Percentiles rank a stretch among this genome's conserved stretches.
These are phyloP conservation scores for Cyamopsis tetragonoloba DNA, from an alignment of 306 rosid genomes.

Conservation along the genomic window DNA sequence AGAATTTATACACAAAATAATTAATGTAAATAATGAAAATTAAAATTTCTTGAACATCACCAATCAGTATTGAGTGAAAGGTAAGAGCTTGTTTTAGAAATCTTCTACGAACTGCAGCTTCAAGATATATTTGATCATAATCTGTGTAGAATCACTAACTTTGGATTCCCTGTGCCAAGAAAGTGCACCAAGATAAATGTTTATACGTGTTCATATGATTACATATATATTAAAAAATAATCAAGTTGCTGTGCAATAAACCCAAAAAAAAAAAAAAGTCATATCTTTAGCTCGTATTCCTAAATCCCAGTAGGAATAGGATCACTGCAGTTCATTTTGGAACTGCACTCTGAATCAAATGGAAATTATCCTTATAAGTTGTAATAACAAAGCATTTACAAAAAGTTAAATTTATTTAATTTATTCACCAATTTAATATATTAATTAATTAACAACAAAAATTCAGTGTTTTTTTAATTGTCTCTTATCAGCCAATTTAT, in stretches of 20 bases:
- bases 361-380: background rate
- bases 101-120: background rate
- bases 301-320: background rate
- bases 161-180: conserved; percentile 15
- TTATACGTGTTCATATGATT: conserved; percentile 23
- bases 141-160: background rate
- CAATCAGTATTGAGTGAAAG: background rate
- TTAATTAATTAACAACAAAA: background rate
- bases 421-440: background rate
- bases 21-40: too few relatives aligned
- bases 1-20: background rate
- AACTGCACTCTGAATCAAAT: background rate
- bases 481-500: too few relatives aligned
- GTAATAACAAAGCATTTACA: background rate
- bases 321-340: too few relatives aligned
- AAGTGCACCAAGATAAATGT: background rate
- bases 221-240: background rate
- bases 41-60: too few relatives aligned
- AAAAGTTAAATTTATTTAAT: background rate
- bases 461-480: background rate
- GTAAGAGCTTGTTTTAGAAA: background rate
- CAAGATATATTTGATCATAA: background rate
- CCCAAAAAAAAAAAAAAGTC: background rate
- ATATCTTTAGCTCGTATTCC: conserved; percentile 5
- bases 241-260: background rate